Conservation (phyloP, 164 flowering plant genomes). For the Cinnamomum micranthum region DNA sequence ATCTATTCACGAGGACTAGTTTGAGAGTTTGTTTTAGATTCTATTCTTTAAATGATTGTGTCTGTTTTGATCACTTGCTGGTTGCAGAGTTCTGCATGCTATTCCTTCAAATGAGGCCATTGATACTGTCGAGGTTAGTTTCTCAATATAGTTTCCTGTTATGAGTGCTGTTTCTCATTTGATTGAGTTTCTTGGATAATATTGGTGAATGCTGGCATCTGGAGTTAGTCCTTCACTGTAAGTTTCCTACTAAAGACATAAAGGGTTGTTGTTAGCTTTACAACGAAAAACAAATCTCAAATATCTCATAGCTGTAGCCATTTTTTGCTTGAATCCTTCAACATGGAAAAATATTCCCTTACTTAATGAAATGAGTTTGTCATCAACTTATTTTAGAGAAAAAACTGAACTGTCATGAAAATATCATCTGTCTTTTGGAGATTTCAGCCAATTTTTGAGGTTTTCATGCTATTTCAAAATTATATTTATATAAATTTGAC, state of each 20-base stretch:
- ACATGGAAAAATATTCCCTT: neutral
- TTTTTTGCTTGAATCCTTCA: neutral
- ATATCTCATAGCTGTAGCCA: neutral
- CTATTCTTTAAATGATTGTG: neutral
- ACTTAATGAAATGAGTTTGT: neutral
- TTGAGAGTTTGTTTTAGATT: neutral
- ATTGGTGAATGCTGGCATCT: neutral
- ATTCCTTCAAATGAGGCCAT: constrained; percentile 96
- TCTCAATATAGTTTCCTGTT: neutral
- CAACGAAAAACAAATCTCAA: neutral
- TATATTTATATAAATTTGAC: too few relatives aligned
- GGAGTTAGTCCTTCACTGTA: neutral
- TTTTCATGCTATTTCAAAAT: neutral
- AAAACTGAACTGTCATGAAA: neutral
- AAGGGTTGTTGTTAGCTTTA: neutral
- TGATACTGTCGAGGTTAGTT: constrained; percentile 92
- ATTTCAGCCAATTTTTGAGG: neutral
- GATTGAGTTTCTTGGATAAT: neutral
- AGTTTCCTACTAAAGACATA: neutral
- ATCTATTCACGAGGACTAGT: neutral
- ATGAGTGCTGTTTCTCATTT: neutral
- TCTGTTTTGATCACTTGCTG: neutral
- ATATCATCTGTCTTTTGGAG: neutral
- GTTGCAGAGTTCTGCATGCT: constrained; percentile 80
- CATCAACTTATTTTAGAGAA: neutral